These are phyloP conservation scores for Sugiyamaella novakii DNA, from an alignment of 1,139 yeast genomes.

Conservation along the genomic window DNA sequence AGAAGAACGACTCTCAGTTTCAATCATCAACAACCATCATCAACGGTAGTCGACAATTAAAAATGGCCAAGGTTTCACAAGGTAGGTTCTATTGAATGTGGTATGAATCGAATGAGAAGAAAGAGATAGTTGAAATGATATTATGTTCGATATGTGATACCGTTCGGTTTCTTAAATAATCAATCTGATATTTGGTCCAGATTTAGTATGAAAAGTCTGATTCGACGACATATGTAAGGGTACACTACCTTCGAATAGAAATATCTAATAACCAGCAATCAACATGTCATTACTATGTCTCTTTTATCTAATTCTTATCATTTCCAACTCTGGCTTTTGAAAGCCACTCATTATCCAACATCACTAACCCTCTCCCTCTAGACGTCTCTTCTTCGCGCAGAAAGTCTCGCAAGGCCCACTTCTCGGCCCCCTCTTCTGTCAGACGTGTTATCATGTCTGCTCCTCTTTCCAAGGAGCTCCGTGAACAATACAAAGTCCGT, in stretches of 20 bases:
- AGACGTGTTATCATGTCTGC: constrained; percentile 97
- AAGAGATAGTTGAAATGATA: not conserved
- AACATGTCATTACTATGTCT: too few species aligned
- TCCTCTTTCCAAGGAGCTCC: constrained; percentile 98
- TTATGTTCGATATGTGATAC: not conserved
- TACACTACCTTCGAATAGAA: too few species aligned
- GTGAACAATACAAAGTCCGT: constrained; percentile 95
- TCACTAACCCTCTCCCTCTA: constrained; percentile 15
- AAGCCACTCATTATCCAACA: not conserved
- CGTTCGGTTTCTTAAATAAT: too few species aligned
- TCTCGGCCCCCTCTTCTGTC: constrained; percentile 94
- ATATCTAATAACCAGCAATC: too few species aligned
- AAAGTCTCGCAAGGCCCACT: constrained; percentile 99
- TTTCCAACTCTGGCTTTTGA: too few species aligned
- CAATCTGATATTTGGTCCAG: too few species aligned
- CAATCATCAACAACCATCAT: constrained; percentile 17
- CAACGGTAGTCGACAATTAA: constrained; percentile 24
- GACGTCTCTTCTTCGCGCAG: constrained; percentile 98
- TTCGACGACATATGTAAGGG: too few species aligned
- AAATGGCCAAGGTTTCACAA: constrained; percentile 43
- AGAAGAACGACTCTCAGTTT: constrained; percentile 10
- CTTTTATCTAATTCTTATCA: too few species aligned
- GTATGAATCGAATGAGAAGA: constrained; percentile 2
- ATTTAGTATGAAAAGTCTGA: too few species aligned
- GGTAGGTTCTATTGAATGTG: constrained; percentile 32